Percentiles rank a stretch among this genome's conserved stretches.
phyloP scores from a whole-genome alignment of 1,284 basidiomycete species.

The Microbotryum scabiosae region DNA sequence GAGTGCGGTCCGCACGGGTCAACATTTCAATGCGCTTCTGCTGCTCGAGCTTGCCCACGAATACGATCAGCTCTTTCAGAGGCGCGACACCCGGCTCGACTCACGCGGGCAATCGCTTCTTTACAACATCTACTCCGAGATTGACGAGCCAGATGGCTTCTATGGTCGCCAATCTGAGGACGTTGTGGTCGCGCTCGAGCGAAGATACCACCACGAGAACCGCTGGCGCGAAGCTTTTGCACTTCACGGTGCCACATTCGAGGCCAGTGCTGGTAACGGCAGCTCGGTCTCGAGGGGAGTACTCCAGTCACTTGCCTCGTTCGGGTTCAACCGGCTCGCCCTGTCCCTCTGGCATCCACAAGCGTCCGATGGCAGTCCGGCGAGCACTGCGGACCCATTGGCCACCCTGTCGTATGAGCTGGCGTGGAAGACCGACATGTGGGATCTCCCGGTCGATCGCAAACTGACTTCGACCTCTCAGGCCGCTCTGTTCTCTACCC shows the following conservation, averaged over 20 bases:
- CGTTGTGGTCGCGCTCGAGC: constrained; percentile 65
- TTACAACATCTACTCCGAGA: constrained; percentile 85
- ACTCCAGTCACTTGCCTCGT: constrained; percentile 67
- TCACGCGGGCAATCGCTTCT: constrained; percentile 55
- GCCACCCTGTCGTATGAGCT: constrained; percentile 50
- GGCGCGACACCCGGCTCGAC: constrained; percentile 10
- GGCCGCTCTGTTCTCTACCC: constrained; percentile 60
- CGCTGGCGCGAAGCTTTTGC: constrained; percentile 85
- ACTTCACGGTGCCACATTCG: constrained; percentile 75
- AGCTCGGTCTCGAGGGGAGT: constrained; percentile 44
- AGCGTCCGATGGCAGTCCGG: constrained; percentile 1
- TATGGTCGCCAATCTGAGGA: constrained; percentile 80
- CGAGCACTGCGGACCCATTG: constrained; percentile 1
- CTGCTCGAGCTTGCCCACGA: constrained; percentile 77
- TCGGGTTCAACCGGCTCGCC: constrained; percentile 73
- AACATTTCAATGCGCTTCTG: constrained; percentile 78
- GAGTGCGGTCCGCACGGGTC: constrained; percentile 66
- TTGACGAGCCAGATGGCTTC: constrained; percentile 96
- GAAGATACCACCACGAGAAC: constrained; percentile 80
- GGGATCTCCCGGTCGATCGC: constrained; percentile 71
- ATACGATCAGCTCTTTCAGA: constrained; percentile 38
- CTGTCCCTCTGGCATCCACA: constrained; percentile 20
- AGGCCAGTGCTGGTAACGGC: constrained; percentile 38
- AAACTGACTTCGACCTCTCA: constrained; percentile 37
- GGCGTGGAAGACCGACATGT: constrained; percentile 81